These are phyloP conservation scores for Lathyrus oleraceus DNA, from an alignment of 306 rosid species.

Conservation along the genomic window DNA sequence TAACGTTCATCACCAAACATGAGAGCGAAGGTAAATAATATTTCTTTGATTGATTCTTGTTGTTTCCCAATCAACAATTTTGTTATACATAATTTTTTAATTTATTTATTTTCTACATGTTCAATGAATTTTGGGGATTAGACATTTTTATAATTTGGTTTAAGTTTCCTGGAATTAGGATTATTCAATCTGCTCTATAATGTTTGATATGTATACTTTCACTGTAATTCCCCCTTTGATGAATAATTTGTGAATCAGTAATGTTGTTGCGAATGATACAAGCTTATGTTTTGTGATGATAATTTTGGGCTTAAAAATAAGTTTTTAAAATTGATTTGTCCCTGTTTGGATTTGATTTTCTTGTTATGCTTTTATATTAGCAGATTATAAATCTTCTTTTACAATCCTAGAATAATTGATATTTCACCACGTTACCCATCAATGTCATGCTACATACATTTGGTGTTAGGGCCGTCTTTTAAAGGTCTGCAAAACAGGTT, in stretches of 20 bases:
- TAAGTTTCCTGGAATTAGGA: not conserved
- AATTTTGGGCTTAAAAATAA: not conserved
- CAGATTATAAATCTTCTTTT: not conserved
- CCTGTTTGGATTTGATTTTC: not conserved
- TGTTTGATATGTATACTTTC: not conserved
- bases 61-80: not conserved
- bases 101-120: not conserved
- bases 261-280: not conserved
- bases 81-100: no score
- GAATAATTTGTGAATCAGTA: not conserved
- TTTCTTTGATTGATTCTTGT: not conserved
- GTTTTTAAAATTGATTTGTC: no score
- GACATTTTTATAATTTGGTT: not conserved
- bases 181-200: not conserved
- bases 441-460: no score
- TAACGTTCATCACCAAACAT: constrained; percentile 32
- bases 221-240: not conserved
- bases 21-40: constrained; percentile 48
- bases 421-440: no score
- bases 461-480: no score
- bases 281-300: not conserved
- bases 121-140: not conserved
- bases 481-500: no score
- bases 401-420: not conserved
- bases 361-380: not conserved